Percentiles rank a stretch among this genome's conserved stretches.
phyloP scores from a whole-genome alignment of 2,329 filamentous ascomycete genomes.

The Ascocoryne sarcoides region DNA sequence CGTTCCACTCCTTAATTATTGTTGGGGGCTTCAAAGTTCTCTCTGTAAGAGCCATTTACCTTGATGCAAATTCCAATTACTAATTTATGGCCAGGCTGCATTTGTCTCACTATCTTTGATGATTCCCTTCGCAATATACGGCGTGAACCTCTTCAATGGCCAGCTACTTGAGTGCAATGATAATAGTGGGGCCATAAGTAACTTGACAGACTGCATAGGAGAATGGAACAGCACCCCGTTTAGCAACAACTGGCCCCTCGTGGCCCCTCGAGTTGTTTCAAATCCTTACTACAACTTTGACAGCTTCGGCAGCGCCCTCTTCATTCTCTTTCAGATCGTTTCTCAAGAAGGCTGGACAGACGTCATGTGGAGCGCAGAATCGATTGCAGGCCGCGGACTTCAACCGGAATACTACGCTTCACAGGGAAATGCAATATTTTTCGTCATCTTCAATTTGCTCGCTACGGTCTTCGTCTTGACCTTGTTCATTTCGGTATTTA shows the following conservation, averaged over 20 bases:
- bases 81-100: slow-evolving; percentile 46
- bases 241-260: slow-evolving; percentile 64
- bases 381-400: slow-evolving; percentile 65
- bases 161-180: slow-evolving; percentile 77
- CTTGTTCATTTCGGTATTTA: slow-evolving; percentile 96
- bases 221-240: slow-evolving; percentile 73
- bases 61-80: neutral
- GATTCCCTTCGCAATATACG: slow-evolving; percentile 95
- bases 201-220: slow-evolving; percentile 68
- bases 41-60: slow-evolving; percentile 20
- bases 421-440: slow-evolving; percentile 86
- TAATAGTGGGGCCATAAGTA: slow-evolving; percentile 41
- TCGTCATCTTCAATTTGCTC: slow-evolving; percentile 91
- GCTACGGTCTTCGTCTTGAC: slow-evolving; percentile 95
- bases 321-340: slow-evolving; percentile 97
- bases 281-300: slow-evolving; percentile 92
- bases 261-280: slow-evolving; percentile 70
- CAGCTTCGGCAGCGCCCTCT: slow-evolving; percentile 85
- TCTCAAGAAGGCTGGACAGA: slow-evolving; percentile 97
- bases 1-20: slow-evolving; percentile 93
- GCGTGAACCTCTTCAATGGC: slow-evolving; percentile 84
- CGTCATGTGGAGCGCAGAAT: slow-evolving; percentile 77
- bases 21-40: slow-evolving; percentile 91
- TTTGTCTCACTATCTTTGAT: slow-evolving; percentile 91
- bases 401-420: slow-evolving; percentile 64